Base-by-base conservation (phyloP, 2,329 filamentous ascomycete genomes). In the Trichocomaceae sp. region DNA sequence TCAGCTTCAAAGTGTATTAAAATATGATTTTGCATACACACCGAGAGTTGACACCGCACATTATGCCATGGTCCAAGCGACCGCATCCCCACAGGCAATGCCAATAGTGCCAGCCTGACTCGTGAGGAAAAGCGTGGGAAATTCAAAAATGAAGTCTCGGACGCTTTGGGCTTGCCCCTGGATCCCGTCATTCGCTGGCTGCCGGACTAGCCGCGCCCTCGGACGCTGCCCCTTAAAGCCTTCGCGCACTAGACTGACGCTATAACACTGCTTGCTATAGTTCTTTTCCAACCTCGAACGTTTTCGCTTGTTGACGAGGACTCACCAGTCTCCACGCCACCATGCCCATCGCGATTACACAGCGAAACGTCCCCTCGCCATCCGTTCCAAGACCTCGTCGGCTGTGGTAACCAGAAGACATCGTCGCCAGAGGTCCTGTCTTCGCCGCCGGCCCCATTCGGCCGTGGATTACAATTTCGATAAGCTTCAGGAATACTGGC, bases 401-500 rank as follows among this genome's bases (percentile, higher is more conserved):
- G 48, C 59, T 41, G 35, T 41, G 35, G 55, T 41, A 48, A 47
- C 7, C 50, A 49, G 20, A 41, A 42, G 42, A n/a, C 53, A 47
- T 20, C 35, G 29, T 44, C 49, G 42, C 46, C 49, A 52, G 1
- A 56, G 52, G 41, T 19, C 35, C 19, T 17, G 6, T 17, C 37
- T 44, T 33, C 54, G 54, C n/a, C 54, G 33, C 3, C 44, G 23
- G 19, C 19, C 37, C 17, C 50, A 29, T 29, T 26, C 29, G 20
- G 42, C 31, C 13, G 15, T 41, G 13, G 42, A 29, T 22, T 63
- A 70, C 70, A 59, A 71, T 37, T 63, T 65, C 49, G 69, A 69
- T 57, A 59, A 71, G 48, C 63, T 74, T 56, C 77, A 79, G 54
- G 76, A 78, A 29, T 83, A 88, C 62, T 81, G 81, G 53, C 77